Base-by-base conservation (phyloP, 768 basidiomycete genomes). In the Termitomyces sp. region DNA sequence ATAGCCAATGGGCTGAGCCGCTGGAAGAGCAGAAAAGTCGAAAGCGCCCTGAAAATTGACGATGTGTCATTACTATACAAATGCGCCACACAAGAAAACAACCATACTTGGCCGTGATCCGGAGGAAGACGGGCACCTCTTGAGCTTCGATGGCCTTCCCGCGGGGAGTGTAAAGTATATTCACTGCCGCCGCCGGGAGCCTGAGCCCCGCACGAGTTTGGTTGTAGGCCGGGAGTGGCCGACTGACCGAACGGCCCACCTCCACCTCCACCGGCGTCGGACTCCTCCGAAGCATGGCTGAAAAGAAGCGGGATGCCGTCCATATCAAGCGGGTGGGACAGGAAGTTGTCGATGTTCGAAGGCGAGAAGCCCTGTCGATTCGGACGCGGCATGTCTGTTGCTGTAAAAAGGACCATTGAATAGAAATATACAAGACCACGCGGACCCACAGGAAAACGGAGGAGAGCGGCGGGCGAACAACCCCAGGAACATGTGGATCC, bases 261-360 rank as follows among this genome's bases (percentile, higher is more conserved):
- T 50, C 56, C 55, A 14, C 64, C 59, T 19, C 64, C 58, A 28
- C 58, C 62, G 39, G 58, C 30, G 19, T 60, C 60, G 43, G 64
- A 59, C 27, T 60, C 63, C 28, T 64, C 62, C 44, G 55, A 61
- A 39, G 57, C 56, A 42, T 57, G 59, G 41, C 58, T 57, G 37
- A 62, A 59, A 12, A 63, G 58, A 39, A 60, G 56, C 12, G 58
- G 60, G 39, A 61, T 52, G 44, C 17, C 61, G 47, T 46, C 54
- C 28, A 58, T 47, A 54, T 61, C 54, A 49, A 41, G 55, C 34
- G 42, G 28, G 6, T 54, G 23, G 23, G 49, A 28, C 25, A 17
- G 49, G 32, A 54, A 37, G 46, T 25, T 40, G 52, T 37, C 16
- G 6, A 37, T 17, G 35, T 56, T 40, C n/a, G 35, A 46, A 39